These are phyloP conservation scores for Aspergillus melleus DNA, from an alignment of 2,329 filamentous ascomycete species.

Conservation along the genomic window DNA sequence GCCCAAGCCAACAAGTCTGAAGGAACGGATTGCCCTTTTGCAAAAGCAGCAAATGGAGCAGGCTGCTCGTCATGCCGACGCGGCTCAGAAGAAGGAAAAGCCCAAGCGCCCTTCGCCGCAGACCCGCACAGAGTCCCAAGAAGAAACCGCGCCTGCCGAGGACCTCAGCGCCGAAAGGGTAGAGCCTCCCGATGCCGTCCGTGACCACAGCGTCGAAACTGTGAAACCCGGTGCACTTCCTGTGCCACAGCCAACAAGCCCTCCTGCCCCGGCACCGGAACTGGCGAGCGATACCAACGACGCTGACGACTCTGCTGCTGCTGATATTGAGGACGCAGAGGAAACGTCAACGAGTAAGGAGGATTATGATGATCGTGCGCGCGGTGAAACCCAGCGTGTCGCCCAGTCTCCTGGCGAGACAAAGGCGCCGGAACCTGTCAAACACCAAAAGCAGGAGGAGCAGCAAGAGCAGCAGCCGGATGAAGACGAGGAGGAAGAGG, in stretches of 20 bases:
- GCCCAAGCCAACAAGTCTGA: conserved; percentile 88
- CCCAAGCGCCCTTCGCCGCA: conserved; percentile 70
- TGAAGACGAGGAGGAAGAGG: conserved; percentile 71
- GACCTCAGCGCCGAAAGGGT: conserved; percentile 30
- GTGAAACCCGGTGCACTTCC: conserved; percentile 37
- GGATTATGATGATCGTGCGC: conserved; percentile 64
- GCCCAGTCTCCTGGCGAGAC: conserved; percentile 5
- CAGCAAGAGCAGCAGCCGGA: conserved; percentile 35
- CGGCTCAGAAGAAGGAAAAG: conserved; percentile 80
- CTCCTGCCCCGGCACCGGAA: conserved; percentile 50
- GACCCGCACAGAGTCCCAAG: conserved; percentile 58
- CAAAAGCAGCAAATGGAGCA: conserved; percentile 94
- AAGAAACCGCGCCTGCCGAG: conserved; percentile 25
- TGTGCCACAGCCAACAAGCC: conserved; percentile 30
- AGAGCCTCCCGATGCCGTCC: conserved; percentile 34
- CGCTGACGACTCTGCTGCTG: conserved; percentile 64
- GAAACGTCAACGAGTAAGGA: conserved; percentile 69
- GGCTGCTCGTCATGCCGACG: conserved; percentile 76
- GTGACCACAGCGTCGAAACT: conserved; percentile 39
- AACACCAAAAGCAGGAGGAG: conserved; percentile 47
- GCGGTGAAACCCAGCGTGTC: conserved; percentile 16
- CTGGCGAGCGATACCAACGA: conserved; percentile 63
- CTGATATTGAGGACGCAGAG: conserved; percentile 63
- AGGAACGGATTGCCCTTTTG: conserved; percentile 89
- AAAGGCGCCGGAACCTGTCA: conserved; percentile 20